These are phyloP conservation scores for Pythium volutum DNA, from an alignment of 352 stramenopile genomes.

Conservation along the genomic window DNA sequence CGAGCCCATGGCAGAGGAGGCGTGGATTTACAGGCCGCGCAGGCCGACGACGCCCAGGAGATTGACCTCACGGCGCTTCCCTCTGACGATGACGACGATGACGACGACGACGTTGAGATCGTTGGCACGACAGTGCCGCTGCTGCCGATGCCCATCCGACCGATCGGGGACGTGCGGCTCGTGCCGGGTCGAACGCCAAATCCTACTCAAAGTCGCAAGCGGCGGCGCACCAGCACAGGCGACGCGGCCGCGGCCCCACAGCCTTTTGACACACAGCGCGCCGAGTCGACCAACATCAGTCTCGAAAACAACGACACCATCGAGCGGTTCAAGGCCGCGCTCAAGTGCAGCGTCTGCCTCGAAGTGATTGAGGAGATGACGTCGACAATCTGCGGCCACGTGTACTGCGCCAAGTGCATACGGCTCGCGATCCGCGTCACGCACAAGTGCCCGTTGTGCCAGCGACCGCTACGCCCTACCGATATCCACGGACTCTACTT, in stretches of 20 bases:
- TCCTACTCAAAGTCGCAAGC: slow-evolving; percentile 37
- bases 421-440: slow-evolving; percentile 60
- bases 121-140: slow-evolving; percentile 24
- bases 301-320: slow-evolving; percentile 74
- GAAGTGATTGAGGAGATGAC: slow-evolving; percentile 79
- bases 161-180: background rate
- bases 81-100: slow-evolving; percentile 39
- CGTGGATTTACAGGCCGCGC: too few species aligned
- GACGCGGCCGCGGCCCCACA: background rate
- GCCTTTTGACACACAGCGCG: slow-evolving; percentile 38
- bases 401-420: slow-evolving; percentile 80
- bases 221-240: slow-evolving; percentile 10
- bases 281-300: slow-evolving; percentile 66
- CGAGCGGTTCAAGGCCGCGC: slow-evolving; percentile 65
- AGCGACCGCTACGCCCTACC: slow-evolving; percentile 50
- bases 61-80: slow-evolving; percentile 71
- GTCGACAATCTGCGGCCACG: slow-evolving; percentile 74
- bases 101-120: slow-evolving; percentile 63
- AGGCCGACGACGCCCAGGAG: slow-evolving; percentile 28
- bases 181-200: background rate
- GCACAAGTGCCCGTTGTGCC: slow-evolving; percentile 73
- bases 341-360: slow-evolving; percentile 86
- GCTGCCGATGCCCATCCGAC: slow-evolving; percentile 22
- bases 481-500: slow-evolving; percentile 85
- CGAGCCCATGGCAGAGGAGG: background rate